These are phyloP conservation scores for Hippophae gyantsensis DNA, from an alignment of 306 rosid species.

Conservation along the genomic window DNA sequence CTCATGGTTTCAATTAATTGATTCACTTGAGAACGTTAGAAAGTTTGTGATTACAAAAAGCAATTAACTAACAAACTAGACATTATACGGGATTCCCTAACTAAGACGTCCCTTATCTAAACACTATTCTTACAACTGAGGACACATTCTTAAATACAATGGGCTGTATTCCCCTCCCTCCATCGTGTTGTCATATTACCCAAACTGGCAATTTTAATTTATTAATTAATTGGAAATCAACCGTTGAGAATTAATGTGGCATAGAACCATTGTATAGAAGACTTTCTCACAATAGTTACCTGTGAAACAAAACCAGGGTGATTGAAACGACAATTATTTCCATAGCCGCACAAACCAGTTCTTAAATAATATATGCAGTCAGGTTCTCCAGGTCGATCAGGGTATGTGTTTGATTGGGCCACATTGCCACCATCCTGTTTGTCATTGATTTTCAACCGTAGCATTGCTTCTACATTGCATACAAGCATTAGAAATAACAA, in stretches of 20 bases:
- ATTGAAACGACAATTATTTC: conserved; percentile 71
- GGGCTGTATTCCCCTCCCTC: too few relatives aligned
- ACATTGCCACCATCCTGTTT: conserved; percentile 51
- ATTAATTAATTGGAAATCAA: too few relatives aligned
- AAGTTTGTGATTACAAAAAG: too few relatives aligned
- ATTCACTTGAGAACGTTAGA: neutral
- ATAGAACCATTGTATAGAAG: too few relatives aligned
- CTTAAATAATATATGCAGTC: conserved; percentile 76
- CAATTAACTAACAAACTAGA: too few relatives aligned
- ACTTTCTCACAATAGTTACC: conserved; percentile 29
- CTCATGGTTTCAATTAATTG: conserved; percentile 18
- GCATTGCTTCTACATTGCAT: conserved; percentile 43
- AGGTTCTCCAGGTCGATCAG: conserved; percentile 91
- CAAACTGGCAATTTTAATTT: too few relatives aligned
- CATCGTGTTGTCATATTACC: too few relatives aligned
- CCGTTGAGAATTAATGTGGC: too few relatives aligned
- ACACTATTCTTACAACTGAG: too few relatives aligned
- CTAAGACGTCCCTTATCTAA: too few relatives aligned
- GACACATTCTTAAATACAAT: too few relatives aligned
- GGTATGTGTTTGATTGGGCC: conserved; percentile 51
- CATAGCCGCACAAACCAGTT: conserved; percentile 86
- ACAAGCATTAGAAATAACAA: conserved; percentile 15
- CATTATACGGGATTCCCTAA: too few relatives aligned
- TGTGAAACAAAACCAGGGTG: conserved; percentile 64
- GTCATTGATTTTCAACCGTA: conserved; percentile 58